phyloP scores from a whole-genome alignment of 176 grass and related monocot species.

The Tillandsia leiboldiana region DNA sequence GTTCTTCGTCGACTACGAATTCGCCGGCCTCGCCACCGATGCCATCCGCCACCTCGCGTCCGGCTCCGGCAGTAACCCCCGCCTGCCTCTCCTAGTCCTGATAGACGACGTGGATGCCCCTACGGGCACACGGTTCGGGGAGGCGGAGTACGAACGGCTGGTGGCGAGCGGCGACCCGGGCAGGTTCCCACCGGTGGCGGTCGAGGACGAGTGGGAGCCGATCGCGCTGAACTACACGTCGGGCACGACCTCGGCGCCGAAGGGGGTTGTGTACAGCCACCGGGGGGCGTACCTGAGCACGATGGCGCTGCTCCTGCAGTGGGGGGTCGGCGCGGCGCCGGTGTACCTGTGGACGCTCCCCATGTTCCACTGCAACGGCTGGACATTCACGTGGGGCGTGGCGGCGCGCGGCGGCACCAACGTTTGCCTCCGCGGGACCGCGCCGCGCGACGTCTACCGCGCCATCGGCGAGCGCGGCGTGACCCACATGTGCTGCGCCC shows the following conservation, averaged over 20 bases:
- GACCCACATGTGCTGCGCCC: constrained; percentile 68
- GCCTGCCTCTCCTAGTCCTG: constrained; percentile 25
- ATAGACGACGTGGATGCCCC: constrained; percentile 35
- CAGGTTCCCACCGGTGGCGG: constrained; percentile 14
- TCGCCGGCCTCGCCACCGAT: constrained; percentile 26
- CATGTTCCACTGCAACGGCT: constrained; percentile 74
- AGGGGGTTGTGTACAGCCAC: constrained; percentile 69
- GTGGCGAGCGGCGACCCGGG: constrained; percentile 23
- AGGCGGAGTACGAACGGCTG: constrained; percentile 45
- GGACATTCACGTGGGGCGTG: constrained; percentile 71
- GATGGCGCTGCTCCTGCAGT: constrained; percentile 44
- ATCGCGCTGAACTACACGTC: constrained; percentile 69
- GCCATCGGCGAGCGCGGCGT: constrained; percentile 34
- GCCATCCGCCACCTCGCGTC: constrained; percentile 21
- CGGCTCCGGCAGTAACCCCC: neutral
- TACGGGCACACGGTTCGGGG: neutral
- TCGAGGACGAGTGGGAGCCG: constrained; percentile 53
- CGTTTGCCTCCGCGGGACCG: constrained; percentile 34
- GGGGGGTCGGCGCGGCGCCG: constrained; percentile 40
- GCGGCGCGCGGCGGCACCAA: constrained; percentile 52
- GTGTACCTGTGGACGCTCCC: constrained; percentile 63
- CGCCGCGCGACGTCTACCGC: constrained; percentile 31
- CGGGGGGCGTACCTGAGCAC: constrained; percentile 55
- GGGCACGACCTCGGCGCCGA: constrained; percentile 57
- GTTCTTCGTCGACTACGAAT: constrained; percentile 47